Conservation (phyloP, 352 stramenopile species). For the Phytophthora constricta region DNA sequence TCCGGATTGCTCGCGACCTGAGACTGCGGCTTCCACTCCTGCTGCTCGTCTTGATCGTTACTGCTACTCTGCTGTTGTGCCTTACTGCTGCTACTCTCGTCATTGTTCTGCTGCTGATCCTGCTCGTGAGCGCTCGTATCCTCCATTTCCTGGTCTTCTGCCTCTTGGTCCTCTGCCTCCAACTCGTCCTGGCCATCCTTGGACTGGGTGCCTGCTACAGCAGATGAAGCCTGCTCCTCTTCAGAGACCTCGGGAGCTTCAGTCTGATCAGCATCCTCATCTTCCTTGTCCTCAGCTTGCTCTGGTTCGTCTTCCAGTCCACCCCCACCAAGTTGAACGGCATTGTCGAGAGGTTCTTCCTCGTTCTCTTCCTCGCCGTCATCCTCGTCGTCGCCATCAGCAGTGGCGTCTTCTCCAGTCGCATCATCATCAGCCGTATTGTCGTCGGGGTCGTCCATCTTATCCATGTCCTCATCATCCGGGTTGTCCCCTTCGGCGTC, state of each 20-base stretch:
- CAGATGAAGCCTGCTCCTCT: constrained; percentile 64
- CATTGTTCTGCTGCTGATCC: constrained; percentile 53
- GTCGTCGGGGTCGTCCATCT: constrained; percentile 61
- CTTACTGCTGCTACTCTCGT: constrained; percentile 65
- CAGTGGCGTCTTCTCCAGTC: constrained; percentile 42
- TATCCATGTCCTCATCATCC: constrained; percentile 62
- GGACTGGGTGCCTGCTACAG: constrained; percentile 76
- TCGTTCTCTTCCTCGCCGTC: constrained; percentile 73
- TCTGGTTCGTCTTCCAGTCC: constrained; percentile 82
- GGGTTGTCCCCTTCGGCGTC: constrained; percentile 48
- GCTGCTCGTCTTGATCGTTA: constrained; percentile 62
- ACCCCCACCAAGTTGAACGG: constrained; percentile 73
- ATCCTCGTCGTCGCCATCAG: constrained; percentile 51
- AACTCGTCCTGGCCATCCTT: constrained; percentile 85
- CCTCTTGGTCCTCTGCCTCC: constrained; percentile 60
- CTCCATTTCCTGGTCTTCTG: constrained; percentile 53
- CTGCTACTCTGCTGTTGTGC: constrained; percentile 57
- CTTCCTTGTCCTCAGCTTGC: constrained; percentile 59
- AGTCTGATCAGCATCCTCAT: constrained; percentile 70
- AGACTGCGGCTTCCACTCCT: constrained; percentile 65
- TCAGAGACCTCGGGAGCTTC: constrained; percentile 46
- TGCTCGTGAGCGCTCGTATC: constrained; percentile 56
- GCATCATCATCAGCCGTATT: constrained; percentile 44
- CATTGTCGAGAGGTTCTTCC: constrained; percentile 71
- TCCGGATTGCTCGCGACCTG: constrained; percentile 48